Evolutionary conservation across 345 rosid species (phyloP).

Genomic region (Ceriops decandra): DNA sequence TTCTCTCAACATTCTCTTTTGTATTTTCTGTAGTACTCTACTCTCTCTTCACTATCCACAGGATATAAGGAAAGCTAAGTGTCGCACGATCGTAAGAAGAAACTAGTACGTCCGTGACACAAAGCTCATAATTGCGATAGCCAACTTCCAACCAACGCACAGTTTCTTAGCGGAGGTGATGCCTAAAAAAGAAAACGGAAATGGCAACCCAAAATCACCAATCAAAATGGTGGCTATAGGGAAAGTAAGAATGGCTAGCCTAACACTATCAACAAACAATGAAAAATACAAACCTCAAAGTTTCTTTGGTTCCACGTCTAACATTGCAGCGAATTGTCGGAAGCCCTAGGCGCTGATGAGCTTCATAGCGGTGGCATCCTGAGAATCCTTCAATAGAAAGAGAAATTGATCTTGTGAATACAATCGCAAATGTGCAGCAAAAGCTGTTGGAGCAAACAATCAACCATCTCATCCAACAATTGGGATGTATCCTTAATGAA

Average conservation of each 20-base stretch:
- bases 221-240: neutral
- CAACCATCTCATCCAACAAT: too few species aligned
- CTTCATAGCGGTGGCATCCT: conserved; percentile 88
- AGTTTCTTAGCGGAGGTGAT: conserved; percentile 65
- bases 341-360: conserved; percentile 83
- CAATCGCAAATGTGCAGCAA: too few species aligned
- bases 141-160: neutral
- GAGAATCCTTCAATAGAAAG: conserved; percentile 61
- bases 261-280: neutral
- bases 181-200: conserved; percentile 47
- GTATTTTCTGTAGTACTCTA: too few species aligned
- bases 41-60: too few species aligned
- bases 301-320: conserved; percentile 84
- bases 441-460: too few species aligned
- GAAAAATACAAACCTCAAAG: conserved; percentile 46
- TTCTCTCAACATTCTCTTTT: too few species aligned
- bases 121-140: too few species aligned
- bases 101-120: too few species aligned
- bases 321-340: conserved; percentile 86
- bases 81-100: too few species aligned
- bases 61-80: too few species aligned
- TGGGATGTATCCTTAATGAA: too few species aligned
- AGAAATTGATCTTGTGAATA: neutral
- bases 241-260: neutral
- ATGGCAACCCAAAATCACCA: neutral